A percentile compares a stretch with the other conserved stretches of the same genome.
Evolutionary conservation across 805 yeast species (phyloP).

Genomic region (Saturnispora hagleri): DNA sequence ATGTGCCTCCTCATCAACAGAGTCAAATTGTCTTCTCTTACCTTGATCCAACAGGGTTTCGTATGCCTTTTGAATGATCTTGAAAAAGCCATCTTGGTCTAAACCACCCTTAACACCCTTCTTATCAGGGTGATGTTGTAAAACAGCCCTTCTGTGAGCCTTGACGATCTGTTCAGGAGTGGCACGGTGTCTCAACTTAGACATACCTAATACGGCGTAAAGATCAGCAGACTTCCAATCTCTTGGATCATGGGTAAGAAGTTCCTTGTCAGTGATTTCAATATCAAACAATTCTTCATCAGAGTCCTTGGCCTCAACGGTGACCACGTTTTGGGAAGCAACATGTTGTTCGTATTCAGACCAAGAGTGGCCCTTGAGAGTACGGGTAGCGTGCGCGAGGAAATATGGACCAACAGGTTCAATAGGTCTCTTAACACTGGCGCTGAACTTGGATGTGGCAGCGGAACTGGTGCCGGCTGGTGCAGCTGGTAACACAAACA

Average conservation of each 20-base stretch:
- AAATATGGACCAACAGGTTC: slow-evolving; percentile 97
- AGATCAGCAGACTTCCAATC: slow-evolving; percentile 97
- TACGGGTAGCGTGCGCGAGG: slow-evolving; percentile 93
- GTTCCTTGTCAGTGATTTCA: slow-evolving; percentile 57
- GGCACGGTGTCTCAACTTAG: slow-evolving; percentile 85
- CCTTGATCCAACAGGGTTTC: slow-evolving; percentile 79
- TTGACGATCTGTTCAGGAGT: slow-evolving; percentile 88
- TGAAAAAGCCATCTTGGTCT: slow-evolving; percentile 94
- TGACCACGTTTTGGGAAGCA: slow-evolving; percentile 77
- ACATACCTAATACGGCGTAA: slow-evolving; percentile 90
- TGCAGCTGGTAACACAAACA: slow-evolving; percentile 48
- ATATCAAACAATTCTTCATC: slow-evolving; percentile 54
- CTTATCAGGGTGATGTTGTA: slow-evolving; percentile 97
- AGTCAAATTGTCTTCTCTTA: slow-evolving; percentile 90
- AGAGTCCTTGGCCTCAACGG: slow-evolving; percentile 51
- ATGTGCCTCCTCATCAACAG: slow-evolving; percentile 85
- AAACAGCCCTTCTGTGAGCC: slow-evolving; percentile 94
- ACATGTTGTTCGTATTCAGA: slow-evolving; percentile 91
- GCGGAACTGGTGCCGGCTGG: slow-evolving; percentile 35
- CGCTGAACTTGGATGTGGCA: slow-evolving; percentile 41
- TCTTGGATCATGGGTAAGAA: slow-evolving; percentile 87
- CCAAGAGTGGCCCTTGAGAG: slow-evolving; percentile 96
- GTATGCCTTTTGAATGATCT: slow-evolving; percentile 93
- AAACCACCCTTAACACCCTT: slow-evolving; percentile 83
- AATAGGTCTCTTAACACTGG: slow-evolving; percentile 66